phyloP scores from a whole-genome alignment of 495 filamentous ascomycete genomes.

The Hyphodiscus hymeniophilus region DNA sequence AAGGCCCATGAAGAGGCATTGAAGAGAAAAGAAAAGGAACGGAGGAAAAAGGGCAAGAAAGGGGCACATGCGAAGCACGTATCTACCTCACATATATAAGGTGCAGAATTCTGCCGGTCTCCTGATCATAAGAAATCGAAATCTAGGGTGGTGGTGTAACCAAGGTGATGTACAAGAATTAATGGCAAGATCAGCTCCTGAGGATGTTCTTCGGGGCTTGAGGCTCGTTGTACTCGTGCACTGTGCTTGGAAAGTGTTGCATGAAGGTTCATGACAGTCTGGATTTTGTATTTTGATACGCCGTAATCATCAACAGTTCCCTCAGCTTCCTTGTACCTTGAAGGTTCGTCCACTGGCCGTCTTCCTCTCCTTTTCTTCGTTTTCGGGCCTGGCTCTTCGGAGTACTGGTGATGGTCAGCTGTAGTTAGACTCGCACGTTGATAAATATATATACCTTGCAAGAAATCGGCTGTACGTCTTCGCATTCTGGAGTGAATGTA shows the following conservation, averaged over 20 bases:
- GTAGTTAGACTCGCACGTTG: neutral
- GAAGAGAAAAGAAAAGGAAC: too few species aligned
- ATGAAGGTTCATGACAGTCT: neutral
- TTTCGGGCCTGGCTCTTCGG: slow-evolving; percentile 84
- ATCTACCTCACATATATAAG: too few species aligned
- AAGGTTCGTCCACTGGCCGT: slow-evolving; percentile 95
- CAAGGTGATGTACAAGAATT: too few species aligned
- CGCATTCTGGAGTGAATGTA: slow-evolving; percentile 99
- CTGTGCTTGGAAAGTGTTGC: neutral
- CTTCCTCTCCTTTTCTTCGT: slow-evolving; percentile 96
- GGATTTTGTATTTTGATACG: slow-evolving; percentile 4
- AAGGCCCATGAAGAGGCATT: too few species aligned
- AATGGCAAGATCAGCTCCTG: too few species aligned
- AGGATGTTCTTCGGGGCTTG: neutral
- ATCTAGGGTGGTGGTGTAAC: too few species aligned
- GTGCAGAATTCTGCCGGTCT: too few species aligned
- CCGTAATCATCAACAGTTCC: slow-evolving; percentile 1
- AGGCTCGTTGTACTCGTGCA: neutral
- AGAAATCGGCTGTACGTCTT: slow-evolving; percentile 91
- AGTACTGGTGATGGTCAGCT: slow-evolving; percentile 47
- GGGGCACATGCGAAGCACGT: too few species aligned
- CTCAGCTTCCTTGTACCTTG: slow-evolving; percentile 27
- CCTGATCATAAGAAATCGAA: too few species aligned
- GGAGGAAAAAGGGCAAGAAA: too few species aligned
- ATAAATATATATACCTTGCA: slow-evolving; percentile 60